A percentile compares a stretch with the other conserved stretches of the same genome.
phyloP scores from a whole-genome alignment of 1,284 basidiomycete genomes.

The Tilletia setariae region DNA sequence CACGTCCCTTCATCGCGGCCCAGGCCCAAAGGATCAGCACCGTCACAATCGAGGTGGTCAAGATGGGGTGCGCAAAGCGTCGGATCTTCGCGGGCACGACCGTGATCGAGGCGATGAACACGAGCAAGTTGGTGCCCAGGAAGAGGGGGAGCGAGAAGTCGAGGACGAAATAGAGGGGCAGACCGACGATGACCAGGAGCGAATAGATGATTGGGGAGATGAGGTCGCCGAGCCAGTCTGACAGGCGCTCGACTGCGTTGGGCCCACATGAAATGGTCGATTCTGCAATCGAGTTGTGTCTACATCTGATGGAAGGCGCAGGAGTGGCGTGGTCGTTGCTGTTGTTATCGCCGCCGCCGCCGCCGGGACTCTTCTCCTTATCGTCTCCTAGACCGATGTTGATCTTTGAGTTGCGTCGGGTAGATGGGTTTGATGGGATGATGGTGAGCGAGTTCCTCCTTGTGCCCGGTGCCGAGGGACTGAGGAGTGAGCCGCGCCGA shows the following conservation, averaged over 20 bases:
- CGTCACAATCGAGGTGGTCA: slow-evolving; percentile 38
- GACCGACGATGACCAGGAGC: slow-evolving; percentile 32
- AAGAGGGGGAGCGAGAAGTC: slow-evolving; percentile 43
- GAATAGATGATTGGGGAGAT: slow-evolving; percentile 34
- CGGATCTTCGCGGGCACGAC: slow-evolving; percentile 36
- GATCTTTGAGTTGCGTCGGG: background rate
- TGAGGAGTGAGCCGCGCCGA: slow-evolving; percentile 8
- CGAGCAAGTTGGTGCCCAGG: slow-evolving; percentile 38
- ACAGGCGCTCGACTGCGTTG: slow-evolving; percentile 39
- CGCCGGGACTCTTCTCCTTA: background rate
- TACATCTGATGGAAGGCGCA: slow-evolving; percentile 1
- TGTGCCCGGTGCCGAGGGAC: slow-evolving; percentile 11
- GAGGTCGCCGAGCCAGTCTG: slow-evolving; percentile 25
- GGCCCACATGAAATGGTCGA: slow-evolving; percentile 17
- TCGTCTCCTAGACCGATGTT: background rate
- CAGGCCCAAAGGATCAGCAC: slow-evolving; percentile 42
- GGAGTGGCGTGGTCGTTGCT: background rate
- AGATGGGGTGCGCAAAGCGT: slow-evolving; percentile 41
- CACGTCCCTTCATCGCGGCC: slow-evolving; percentile 28
- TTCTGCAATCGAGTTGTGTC: slow-evolving; percentile 13
- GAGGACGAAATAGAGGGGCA: slow-evolving; percentile 36
- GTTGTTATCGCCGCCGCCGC: background rate
- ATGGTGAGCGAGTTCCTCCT: slow-evolving; percentile 14
- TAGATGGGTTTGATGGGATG: background rate
- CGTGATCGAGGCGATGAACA: slow-evolving; percentile 37